phyloP scores from a whole-genome alignment of 2,329 filamentous ascomycete genomes.

The Microcyclospora tardicrescens region DNA sequence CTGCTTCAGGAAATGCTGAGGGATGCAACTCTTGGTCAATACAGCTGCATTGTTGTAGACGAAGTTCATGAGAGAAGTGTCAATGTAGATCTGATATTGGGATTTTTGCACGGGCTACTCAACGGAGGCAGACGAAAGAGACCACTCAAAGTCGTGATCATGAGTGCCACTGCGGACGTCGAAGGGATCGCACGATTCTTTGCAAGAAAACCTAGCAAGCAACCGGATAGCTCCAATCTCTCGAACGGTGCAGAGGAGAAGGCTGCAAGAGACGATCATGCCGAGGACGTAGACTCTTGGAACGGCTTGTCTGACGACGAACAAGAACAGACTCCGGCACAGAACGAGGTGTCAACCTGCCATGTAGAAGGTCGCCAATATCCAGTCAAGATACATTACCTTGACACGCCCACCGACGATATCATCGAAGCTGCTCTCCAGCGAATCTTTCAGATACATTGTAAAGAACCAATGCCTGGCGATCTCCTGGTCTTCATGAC shows the following conservation, averaged over 20 bases:
- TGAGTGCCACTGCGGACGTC: conserved; percentile 93
- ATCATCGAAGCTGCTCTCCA: conserved; percentile 72
- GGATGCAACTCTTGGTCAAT: conserved; percentile 69
- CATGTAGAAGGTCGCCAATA: conserved; percentile 79
- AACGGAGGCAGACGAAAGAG: conserved; percentile 53
- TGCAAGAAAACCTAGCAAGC: conserved; percentile 16
- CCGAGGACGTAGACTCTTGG: conserved; percentile 7
- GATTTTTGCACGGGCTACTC: conserved; percentile 72
- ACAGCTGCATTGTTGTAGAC: conserved; percentile 84
- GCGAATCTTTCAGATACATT: conserved; percentile 73
- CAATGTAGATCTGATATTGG: conserved; percentile 81
- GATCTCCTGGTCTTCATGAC: conserved; percentile 88
- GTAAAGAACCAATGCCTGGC: conserved; percentile 78
- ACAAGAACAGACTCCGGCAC: neutral
- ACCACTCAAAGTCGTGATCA: conserved; percentile 78
- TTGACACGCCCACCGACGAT: conserved; percentile 61
- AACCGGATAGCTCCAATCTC: neutral
- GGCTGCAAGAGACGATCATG: neutral
- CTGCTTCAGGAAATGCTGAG: conserved; percentile 82
- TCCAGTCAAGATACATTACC: conserved; percentile 66
- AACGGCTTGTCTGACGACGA: conserved; percentile 15
- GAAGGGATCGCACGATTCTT: conserved; percentile 70
- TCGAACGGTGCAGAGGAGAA: neutral
- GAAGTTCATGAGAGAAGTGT: conserved; percentile 94
- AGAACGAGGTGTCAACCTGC: conserved; percentile 33